Evolutionary conservation across 805 yeast species (phyloP).

Genomic region (Hanseniaspora pseudoguilliermondii): DNA sequence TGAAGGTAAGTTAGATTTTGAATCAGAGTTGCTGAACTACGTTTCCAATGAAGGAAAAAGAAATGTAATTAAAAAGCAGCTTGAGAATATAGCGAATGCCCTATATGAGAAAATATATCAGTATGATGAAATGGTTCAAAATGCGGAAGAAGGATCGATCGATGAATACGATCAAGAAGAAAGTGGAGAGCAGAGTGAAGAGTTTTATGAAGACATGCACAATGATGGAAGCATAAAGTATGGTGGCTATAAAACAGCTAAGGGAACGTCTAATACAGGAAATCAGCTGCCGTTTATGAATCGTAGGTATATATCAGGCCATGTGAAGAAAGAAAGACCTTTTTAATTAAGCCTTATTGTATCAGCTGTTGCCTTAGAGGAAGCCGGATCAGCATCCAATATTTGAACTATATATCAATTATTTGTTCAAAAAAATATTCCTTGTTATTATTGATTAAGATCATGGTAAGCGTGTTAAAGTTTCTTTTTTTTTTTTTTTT

Average conservation of each 20-base stretch:
- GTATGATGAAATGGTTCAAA: background rate
- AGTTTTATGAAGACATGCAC: background rate
- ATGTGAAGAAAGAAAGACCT: background rate
- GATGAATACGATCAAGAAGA: background rate
- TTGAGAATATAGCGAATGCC: background rate
- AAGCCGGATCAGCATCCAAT: too few relatives aligned
- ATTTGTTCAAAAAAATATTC: too few relatives aligned
- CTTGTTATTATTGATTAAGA: too few relatives aligned
- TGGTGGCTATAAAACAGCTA: background rate
- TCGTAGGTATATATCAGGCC: background rate
- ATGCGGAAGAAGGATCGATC: background rate
- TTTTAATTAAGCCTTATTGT: background rate
- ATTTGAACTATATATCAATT: too few relatives aligned
- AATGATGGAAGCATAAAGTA: slow-evolving; percentile 8
- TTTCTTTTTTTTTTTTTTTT: too few relatives aligned
- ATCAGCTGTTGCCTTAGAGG: too few relatives aligned
- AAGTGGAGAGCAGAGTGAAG: background rate
- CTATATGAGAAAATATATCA: background rate
- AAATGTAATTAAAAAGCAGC: background rate
- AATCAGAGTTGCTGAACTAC: background rate
- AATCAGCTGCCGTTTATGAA: background rate
- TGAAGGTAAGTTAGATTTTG: background rate
- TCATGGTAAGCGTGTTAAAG: too few relatives aligned
- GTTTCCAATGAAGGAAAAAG: background rate
- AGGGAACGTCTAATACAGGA: background rate